Evolutionary conservation across 2,329 filamentous ascomycete genomes (phyloP).

Genomic region (Verticillium nonalfalfae): DNA sequence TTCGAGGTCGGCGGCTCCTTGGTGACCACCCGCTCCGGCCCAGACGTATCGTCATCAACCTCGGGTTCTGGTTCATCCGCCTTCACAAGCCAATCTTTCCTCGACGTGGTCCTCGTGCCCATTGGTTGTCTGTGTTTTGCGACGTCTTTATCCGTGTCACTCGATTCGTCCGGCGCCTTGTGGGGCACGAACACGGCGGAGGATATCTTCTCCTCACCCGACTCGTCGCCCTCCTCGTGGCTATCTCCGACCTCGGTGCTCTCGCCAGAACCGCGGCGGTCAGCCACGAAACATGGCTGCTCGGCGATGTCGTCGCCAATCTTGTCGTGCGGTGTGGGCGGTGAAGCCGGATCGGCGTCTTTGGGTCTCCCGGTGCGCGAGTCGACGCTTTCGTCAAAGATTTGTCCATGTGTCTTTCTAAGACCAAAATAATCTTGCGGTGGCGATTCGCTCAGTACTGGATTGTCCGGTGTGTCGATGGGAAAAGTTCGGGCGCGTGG

Average conservation of each 20-base stretch:
- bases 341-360: not conserved
- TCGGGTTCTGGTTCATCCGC: constrained; percentile 42
- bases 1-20: constrained; percentile 5
- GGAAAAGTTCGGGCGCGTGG: constrained; percentile 9
- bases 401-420: constrained; percentile 10
- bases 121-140: constrained; percentile 15
- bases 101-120: constrained; percentile 5
- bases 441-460: constrained; percentile 10
- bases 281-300: constrained; percentile 6
- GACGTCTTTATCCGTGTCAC: constrained; percentile 19
- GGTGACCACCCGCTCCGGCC: constrained; percentile 25
- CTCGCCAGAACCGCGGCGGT: constrained; percentile 29
- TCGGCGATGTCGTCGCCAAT: constrained; percentile 4
- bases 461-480: constrained; percentile 8
- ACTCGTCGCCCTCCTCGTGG: constrained; percentile 49
- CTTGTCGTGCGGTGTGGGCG: not conserved
- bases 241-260: constrained; percentile 30
- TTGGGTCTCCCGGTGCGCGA: constrained; percentile 1
- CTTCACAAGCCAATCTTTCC: constrained; percentile 48
- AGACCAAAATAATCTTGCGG: constrained; percentile 11
- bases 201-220: constrained; percentile 80
- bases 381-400: constrained; percentile 11
- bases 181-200: constrained; percentile 79
- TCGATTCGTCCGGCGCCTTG: constrained; percentile 42
- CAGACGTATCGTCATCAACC: constrained; percentile 12